Conservation (phyloP, 2,329 filamentous ascomycete genomes). For the Penicillium nordicum region DNA sequence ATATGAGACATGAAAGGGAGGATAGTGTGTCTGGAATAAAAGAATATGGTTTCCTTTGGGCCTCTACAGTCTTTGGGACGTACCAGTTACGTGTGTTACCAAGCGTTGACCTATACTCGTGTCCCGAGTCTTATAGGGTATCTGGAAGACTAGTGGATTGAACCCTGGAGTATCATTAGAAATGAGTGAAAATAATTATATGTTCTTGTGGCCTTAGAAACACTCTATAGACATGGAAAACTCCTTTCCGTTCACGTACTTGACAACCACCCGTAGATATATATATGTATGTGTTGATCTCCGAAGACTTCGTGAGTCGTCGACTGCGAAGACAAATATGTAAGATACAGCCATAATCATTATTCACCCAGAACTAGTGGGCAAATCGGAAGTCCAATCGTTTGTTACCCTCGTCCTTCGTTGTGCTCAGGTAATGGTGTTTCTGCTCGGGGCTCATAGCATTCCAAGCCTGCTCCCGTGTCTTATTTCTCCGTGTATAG, state of each 20-base stretch:
- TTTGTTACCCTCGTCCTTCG: slow-evolving; percentile 42
- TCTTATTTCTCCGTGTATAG: slow-evolving; percentile 45
- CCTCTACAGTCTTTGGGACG: no score
- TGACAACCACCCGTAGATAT: background rate
- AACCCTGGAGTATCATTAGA: background rate
- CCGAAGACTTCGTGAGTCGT: background rate
- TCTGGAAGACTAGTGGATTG: no score
- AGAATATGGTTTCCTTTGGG: background rate
- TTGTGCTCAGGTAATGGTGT: slow-evolving; percentile 42
- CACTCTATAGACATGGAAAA: background rate
- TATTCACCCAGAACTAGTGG: slow-evolving; percentile 29
- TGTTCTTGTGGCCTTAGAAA: background rate
- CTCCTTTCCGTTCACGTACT: background rate
- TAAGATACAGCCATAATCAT: background rate
- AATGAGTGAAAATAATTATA: no score
- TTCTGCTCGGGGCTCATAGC: slow-evolving; percentile 47
- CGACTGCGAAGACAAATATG: background rate
- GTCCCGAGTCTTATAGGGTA: no score
- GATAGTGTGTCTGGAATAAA: background rate
- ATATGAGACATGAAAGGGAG: background rate
- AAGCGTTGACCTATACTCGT: no score
- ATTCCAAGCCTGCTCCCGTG: slow-evolving; percentile 49
- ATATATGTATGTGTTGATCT: background rate
- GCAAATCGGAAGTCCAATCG: slow-evolving; percentile 53
- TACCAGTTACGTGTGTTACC: no score